Evolutionary conservation across 2,329 filamentous ascomycete genomes (phyloP), one percentile per base, ranked within the genome.

Genomic region (Coniochaeta hoffmannii): DNA sequence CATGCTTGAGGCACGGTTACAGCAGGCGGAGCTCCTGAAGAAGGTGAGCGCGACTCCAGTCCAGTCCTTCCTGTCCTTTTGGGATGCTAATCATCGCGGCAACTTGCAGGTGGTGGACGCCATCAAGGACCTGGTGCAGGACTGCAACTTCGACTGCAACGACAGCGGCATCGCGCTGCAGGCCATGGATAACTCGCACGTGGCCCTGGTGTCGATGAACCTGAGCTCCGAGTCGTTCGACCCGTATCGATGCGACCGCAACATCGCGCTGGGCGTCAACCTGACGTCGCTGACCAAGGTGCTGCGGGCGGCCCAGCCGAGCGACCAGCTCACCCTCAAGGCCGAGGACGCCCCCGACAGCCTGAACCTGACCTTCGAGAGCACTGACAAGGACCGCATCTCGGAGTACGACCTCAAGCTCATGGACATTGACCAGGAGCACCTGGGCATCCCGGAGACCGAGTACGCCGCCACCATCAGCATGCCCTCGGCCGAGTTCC

Each of bases 71-170:
- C n/a, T n/a, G n/a, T n/a, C n/a, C n/a, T n/a, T n/a, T n/a, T n/a
- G n/a, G n/a, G n/a, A n/a, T n/a, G n/a, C n/a, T n/a, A n/a, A n/a
- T n/a, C n/a, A n/a, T n/a, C n/a, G n/a, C n/a, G n/a, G n/a, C n/a
- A n/a, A n/a, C n/a, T n/a, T n/a, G n/a, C 63, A 96, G 91, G 90
- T 97, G 61, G 92, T 99, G 68, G 95, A 99, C 72, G 90, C 95
- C 66, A 97, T 99, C 86, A 97, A 97, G 77, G 94, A 99, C 68
- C 86, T 99, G 53, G 94, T 99, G 54, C 94, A 97, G 76, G 94
- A 99, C 78, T 99, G 94, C 86, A 99, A 99, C 78, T 99, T 99
- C 78, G 94, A 99, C 82, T 99, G 95, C 88, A 99, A 97, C 88
- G 95, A 99, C 81, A 93, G 90, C 55, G 94, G 94, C 60, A 94